A percentile compares a stretch with the other conserved stretches of the same genome.
These are phyloP conservation scores for Globisporangium splendens DNA, from an alignment of 352 stramenopile species.

Conservation along the genomic window DNA sequence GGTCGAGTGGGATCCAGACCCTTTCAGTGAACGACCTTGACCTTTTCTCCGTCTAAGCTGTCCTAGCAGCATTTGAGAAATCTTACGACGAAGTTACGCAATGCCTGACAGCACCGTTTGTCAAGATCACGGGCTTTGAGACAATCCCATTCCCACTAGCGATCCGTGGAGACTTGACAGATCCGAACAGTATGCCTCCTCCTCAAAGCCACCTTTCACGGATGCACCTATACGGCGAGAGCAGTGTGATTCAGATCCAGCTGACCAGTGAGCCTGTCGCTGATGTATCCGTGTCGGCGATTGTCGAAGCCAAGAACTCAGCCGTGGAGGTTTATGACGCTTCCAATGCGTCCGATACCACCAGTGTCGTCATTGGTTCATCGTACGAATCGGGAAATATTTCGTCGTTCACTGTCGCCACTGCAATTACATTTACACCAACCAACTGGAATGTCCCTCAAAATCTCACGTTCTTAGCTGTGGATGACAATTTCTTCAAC, in stretches of 20 bases:
- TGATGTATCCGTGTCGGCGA: constrained; percentile 38
- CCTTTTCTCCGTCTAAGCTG: constrained; percentile 17
- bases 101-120: constrained; percentile 36
- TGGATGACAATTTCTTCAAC: constrained; percentile 63
- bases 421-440: constrained; percentile 44
- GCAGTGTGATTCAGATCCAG: constrained; percentile 27
- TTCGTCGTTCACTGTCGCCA: constrained; percentile 32
- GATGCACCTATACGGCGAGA: constrained; percentile 47
- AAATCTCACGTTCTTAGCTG: constrained; percentile 41
- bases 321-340: constrained; percentile 38
- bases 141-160: constrained; percentile 42
- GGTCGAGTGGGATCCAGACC: constrained; percentile 35
- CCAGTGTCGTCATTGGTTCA: constrained; percentile 21
- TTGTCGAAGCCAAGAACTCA: constrained; percentile 21
- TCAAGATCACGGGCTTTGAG: constrained; percentile 33
- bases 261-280: constrained; percentile 56
- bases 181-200: constrained; percentile 27
- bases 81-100: constrained; percentile 46
- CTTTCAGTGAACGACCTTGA: constrained; percentile 25
- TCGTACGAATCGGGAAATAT: constrained; percentile 40
- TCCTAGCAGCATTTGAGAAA: constrained; percentile 46
- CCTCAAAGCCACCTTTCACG: constrained; percentile 37
- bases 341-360: constrained; percentile 21
- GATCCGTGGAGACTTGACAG: constrained; percentile 38
- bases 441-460: constrained; percentile 57